Evolutionary conservation across 352 stramenopile genomes (phyloP), one percentile per base, ranked within the genome.

Genomic region (Phytophthora pseudosyringae): DNA sequence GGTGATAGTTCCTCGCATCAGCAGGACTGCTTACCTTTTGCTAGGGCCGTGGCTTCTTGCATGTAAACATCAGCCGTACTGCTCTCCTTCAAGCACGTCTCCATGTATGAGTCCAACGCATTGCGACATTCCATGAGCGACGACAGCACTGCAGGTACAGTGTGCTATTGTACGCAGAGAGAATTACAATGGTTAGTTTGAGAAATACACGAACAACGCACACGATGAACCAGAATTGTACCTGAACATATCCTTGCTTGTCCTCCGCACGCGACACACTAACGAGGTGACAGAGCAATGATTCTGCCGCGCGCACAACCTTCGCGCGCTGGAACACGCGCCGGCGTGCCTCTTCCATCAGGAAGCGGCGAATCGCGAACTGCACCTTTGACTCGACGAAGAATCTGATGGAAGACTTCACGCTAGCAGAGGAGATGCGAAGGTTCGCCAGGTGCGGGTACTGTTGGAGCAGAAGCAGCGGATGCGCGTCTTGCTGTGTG

Each of bases 71-170:
- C 79, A 1, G 69, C 83, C 43, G 73, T 67, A 12, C 66, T 78
- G 21, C 76, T 87, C 35, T 86, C 78, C 55, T 90, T 90, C 12
- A 89, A 50, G 16, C 82, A 89, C 10, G 79, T 90, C 50, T 93
- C 82, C 56, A 89, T 81, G 64, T 90, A 94, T 0, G 57, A 70
- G 11, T 82, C 80, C 35, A 94, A 62, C 5, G 80, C 74, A 25
- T 80, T 81, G 38, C 81, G 83, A 57, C 85, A 92, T 39, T 89
- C 80, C 11, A 91, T 60, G 3, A 94, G 79, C 47, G 85, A 94
- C 29, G 76, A 74, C 18, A 94, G 59, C 5, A 89, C 73, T 15
- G 85, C 83, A 38, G 85, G 78, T 11, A 92, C 75, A 21, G 85
- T 77, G 51, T 94, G 81, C 85, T 94, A 45, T 5, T 46, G 5